Base-by-base conservation (phyloP, 169 alveolate genomes). In the Babesia bigemina region DNA sequence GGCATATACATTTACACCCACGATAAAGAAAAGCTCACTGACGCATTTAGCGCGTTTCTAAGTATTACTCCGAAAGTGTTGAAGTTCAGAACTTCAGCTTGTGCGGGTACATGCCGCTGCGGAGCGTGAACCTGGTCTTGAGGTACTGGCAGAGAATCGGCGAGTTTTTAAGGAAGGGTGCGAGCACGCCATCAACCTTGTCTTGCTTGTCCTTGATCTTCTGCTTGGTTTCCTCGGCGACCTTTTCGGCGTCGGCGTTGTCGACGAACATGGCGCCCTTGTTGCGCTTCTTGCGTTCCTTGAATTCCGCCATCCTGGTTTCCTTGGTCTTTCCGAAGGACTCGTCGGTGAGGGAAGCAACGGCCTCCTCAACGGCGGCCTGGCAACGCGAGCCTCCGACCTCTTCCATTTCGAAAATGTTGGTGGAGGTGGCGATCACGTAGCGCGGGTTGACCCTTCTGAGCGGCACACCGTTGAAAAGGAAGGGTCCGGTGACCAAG, bases 401-500 rank as follows among this genome's bases (percentile, higher is more conserved):
- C 60, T 93, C 93, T 33, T 72, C 58, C 56, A 95, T 61, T 55
- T 87, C 91, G 61, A 81, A 88, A 52, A 97, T 91, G 77, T 94
- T 94, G 47, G 99, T 95, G 78, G 97, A 88, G 12, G 99, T 98
- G 60, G 98, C 98, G 58, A 97, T 90, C 72, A 97, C 96, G 88
- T 95, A 96, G 53, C 98, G 95, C 70, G 96, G 97, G 93, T 95
- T 95, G 52, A 96, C 99, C 86, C 99, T 95, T 91, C 96, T 94
- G 73, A 97, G 91, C 13, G 99, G 99, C 49, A 97, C 99, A 36
- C 99, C 99, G 85, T 97, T 97, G 69, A 95, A 85, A 67, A 94
- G 92, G 94, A 91, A 95, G 24, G 99, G 99, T 19, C 99, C 99
- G 0, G 99, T 95, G 44, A 97, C 99, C 53, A 96, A 93, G 70